Base-by-base conservation (phyloP, 257 asterid species). In the Hygrophila difformis region DNA sequence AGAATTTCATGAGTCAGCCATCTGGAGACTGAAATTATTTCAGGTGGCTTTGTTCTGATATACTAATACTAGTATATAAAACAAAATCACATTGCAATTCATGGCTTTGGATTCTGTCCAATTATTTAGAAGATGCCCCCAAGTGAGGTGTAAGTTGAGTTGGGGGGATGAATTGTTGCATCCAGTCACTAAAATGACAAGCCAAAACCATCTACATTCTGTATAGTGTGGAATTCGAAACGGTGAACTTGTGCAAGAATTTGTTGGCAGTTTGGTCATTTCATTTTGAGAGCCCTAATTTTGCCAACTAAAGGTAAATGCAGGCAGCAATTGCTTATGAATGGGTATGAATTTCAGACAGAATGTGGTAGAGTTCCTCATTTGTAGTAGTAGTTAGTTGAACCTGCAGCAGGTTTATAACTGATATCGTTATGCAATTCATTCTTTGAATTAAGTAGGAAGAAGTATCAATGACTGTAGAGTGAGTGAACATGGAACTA, bases 401-500 rank as follows among this genome's bases (percentile, higher is more conserved):
- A 49, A 15, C 4, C 23, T 20, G n/a, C n/a, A n/a, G n/a, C n/a
- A n/a, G 43, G 24, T 26, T 63, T 35, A n/a, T n/a, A n/a, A 55
- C 20, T 61, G 24, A 57, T 49, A 18, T 33, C 12, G 36, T 49
- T 41, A 47, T 41, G 40, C 44, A 45, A 56, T 51, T 63, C 55
- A 34, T 52, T 56, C 13, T 38, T 26, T 36, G 10, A n/a, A n/a
- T n/a, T n/a, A 35, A 70, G 78, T 67, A 65, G 47, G 43, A 46
- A 56, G 51, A 62, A 59, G 33, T 45, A 40, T 57, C 68, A 56
- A 74, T 76, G 87, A 65, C 67, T 29, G 47, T 14, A 50, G 44
- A 40, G 52, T 68, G 72, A 66, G 61, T 23, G 46, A 47, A 33
- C 9, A 75, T 75, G 83, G 83, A 75, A 50, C 51, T 72, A 56